Percentiles rank a stretch among this genome's conserved stretches.
Conservation (phyloP, 768 basidiomycete species). For the Lentinula raphanica region DNA sequence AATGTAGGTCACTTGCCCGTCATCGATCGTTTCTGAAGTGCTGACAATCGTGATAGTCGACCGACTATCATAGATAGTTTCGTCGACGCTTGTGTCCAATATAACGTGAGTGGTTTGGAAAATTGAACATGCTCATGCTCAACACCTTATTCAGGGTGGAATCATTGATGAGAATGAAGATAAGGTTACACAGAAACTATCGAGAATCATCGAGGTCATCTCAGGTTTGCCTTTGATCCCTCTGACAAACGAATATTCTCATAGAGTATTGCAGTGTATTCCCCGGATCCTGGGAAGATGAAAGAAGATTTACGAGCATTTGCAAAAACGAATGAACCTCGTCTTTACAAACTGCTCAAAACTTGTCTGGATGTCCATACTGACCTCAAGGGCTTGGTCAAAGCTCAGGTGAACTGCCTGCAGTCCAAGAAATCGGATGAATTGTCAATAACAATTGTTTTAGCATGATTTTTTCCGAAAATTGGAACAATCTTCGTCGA, state of each 20-base stretch:
- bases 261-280: conserved; percentile 21
- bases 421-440: neutral
- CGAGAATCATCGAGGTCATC: conserved; percentile 44
- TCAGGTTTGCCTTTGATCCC: conserved; percentile 43
- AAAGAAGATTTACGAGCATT: conserved; percentile 76
- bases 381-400: conserved; percentile 74
- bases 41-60: conserved; percentile 37
- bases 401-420: conserved; percentile 54
- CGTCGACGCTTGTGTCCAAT: conserved; percentile 65
- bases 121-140: neutral
- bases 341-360: conserved; percentile 81
- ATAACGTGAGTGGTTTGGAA: conserved; percentile 62
- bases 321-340: conserved; percentile 79
- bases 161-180: conserved; percentile 84
- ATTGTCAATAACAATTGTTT: neutral
- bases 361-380: conserved; percentile 80
- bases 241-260: neutral
- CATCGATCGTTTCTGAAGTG: neutral
- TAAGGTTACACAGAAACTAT: conserved; percentile 44
- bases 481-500: conserved; percentile 62
- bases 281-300: conserved; percentile 69
- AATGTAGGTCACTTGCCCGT: conserved; percentile 31
- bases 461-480: conserved; percentile 78
- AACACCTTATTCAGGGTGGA: conserved; percentile 60
- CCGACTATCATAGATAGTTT: conserved; percentile 68